Conservation (phyloP, 495 filamentous ascomycete genomes). For the Penicillium pulvis region DNA sequence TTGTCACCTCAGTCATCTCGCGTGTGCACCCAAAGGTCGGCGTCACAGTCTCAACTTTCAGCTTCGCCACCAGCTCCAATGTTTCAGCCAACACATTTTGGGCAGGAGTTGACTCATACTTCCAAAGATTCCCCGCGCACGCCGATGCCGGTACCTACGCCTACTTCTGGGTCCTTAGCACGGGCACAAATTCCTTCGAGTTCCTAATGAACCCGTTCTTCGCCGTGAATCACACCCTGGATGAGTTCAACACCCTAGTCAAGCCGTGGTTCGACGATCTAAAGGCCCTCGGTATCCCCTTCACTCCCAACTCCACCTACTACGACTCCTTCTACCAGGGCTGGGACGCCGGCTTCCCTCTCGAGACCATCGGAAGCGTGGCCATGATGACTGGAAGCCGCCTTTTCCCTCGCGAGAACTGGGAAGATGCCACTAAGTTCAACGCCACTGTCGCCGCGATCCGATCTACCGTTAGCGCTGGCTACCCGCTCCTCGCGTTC, state of each 20-base stretch:
- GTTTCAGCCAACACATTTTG: constrained; percentile 50
- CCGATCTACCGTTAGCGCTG: constrained; percentile 43
- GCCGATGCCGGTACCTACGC: constrained; percentile 56
- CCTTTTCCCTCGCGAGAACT: constrained; percentile 54
- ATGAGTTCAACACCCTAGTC: constrained; percentile 46
- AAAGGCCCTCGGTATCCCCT: constrained; percentile 30
- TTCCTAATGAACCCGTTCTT: constrained; percentile 46
- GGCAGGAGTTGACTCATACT: constrained; percentile 50
- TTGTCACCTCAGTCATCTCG: constrained; percentile 53
- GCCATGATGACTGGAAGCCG: constrained; percentile 48
- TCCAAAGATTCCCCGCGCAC: constrained; percentile 47
- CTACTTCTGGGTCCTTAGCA: constrained; percentile 45
- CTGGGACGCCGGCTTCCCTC: constrained; percentile 48
- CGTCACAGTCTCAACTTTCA: constrained; percentile 43
- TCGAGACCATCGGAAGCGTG: constrained; percentile 45
- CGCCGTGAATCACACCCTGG: constrained; percentile 50
- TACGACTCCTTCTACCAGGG: constrained; percentile 51
- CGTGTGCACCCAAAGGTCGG: constrained; percentile 45
- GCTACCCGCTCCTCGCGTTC: constrained; percentile 48
- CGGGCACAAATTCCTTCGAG: constrained; percentile 15
- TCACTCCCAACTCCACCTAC: constrained; percentile 51
- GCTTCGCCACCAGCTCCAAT: constrained; percentile 35
- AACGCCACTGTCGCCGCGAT: constrained; percentile 49
- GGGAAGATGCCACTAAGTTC: constrained; percentile 35
- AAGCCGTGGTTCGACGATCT: constrained; percentile 49